These are phyloP conservation scores for Picea sitchensis DNA, from an alignment of 75 land plant genomes.

Conservation along the genomic window DNA sequence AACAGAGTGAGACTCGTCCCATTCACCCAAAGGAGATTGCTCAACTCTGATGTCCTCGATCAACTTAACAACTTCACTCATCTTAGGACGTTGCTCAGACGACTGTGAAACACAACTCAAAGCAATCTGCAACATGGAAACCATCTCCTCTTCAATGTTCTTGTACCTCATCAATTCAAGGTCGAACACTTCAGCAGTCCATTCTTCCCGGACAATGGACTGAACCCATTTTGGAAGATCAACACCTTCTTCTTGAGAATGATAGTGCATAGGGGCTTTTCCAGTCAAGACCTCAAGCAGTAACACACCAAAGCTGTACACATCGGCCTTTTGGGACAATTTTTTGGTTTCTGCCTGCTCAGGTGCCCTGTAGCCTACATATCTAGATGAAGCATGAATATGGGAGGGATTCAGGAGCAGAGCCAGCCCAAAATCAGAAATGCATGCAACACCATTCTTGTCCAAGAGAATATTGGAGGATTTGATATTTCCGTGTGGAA, in stretches of 20 bases:
- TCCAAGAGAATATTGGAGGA: constrained; percentile 82
- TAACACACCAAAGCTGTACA: constrained; percentile 80
- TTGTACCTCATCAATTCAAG: constrained; percentile 64
- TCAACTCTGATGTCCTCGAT: constrained; percentile 65
- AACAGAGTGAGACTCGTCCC: constrained; percentile 41
- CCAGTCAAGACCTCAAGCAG: constrained; percentile 86
- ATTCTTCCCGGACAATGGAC: constrained; percentile 75
- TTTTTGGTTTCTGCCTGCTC: constrained; percentile 56
- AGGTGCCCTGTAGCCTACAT: constrained; percentile 84
- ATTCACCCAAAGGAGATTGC: constrained; percentile 50
- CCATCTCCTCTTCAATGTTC: constrained; percentile 87
- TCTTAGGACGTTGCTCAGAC: constrained; percentile 56
- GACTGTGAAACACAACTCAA: constrained; percentile 48
- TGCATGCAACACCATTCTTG: constrained; percentile 64
- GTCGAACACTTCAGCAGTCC: constrained; percentile 96
- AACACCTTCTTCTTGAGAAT: constrained; percentile 21
- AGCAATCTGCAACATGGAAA: constrained; percentile 77
- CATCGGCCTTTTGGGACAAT: constrained; percentile 68
- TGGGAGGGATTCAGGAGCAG: constrained; percentile 57
- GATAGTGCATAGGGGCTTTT: constrained; percentile 49
- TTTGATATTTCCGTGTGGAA: constrained; percentile 85
- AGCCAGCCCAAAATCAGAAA: constrained; percentile 75
- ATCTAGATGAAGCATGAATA: constrained; percentile 40
- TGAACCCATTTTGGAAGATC: constrained; percentile 91
- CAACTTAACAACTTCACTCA: constrained; percentile 65